phyloP scores from a whole-genome alignment of 169 alveolate genomes.

The Plasmodium cynomolgi region DNA sequence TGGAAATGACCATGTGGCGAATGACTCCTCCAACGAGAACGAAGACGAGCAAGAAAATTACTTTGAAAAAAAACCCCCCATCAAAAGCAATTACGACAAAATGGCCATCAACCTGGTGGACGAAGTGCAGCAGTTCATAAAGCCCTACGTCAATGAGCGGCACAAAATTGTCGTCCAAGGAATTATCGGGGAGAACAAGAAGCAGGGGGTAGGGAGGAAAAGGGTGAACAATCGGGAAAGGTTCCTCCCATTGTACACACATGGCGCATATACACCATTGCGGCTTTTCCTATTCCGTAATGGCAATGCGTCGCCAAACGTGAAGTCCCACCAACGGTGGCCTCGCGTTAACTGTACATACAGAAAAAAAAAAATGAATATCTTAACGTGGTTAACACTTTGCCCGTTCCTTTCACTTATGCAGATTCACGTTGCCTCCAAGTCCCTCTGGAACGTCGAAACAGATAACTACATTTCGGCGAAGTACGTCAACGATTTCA shows the following conservation, averaged over 20 bases:
- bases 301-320: not conserved
- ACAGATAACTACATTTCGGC: slow-evolving; percentile 72
- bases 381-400: not conserved
- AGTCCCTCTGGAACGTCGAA: slow-evolving; percentile 74
- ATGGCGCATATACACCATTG: not conserved
- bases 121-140: slow-evolving; percentile 67
- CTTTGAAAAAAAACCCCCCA: slow-evolving; percentile 15
- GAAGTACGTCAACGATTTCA: slow-evolving; percentile 64
- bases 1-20: not conserved
- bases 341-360: not conserved
- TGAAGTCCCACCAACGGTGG: not conserved
- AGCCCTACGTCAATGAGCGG: slow-evolving; percentile 62
- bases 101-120: slow-evolving; percentile 58
- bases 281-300: not conserved
- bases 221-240: not conserved
- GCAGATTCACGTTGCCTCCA: slow-evolving; percentile 72
- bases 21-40: slow-evolving; percentile 66
- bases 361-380: slow-evolving; percentile 8
- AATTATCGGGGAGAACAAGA: slow-evolving; percentile 66
- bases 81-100: slow-evolving; percentile 67
- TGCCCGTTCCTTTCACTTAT: not conserved
- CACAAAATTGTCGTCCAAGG: slow-evolving; percentile 70
- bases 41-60: slow-evolving; percentile 7
- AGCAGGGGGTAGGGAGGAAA: slow-evolving; percentile 58
- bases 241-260: not conserved